phyloP scores from a whole-genome alignment of 1,284 basidiomycete genomes.

The Pseudozyma tsukubaensis region DNA sequence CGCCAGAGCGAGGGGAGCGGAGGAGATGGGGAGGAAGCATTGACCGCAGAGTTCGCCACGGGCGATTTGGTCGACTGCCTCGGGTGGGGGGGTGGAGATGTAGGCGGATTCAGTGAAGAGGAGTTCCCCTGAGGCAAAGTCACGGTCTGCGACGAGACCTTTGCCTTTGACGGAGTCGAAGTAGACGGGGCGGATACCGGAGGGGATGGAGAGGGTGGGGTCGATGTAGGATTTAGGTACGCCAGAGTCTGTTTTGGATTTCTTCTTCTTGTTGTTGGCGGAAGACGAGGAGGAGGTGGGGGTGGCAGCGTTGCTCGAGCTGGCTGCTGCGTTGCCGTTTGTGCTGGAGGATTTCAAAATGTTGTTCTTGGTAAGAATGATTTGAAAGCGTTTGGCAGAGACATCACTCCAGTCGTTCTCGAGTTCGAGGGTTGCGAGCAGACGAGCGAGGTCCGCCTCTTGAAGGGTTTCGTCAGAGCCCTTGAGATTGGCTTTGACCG shows the following conservation, averaged over 20 bases:
- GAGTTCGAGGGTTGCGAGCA: constrained; percentile 42
- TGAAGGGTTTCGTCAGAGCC: not conserved
- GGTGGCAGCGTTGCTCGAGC: not conserved
- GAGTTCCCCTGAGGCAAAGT: constrained; percentile 78
- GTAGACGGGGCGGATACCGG: constrained; percentile 75
- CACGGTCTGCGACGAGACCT: constrained; percentile 79
- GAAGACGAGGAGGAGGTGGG: not conserved
- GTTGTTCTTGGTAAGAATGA: constrained; percentile 24
- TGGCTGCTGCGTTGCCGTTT: not conserved
- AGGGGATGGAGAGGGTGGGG: constrained; percentile 34
- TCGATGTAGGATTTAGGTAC: constrained; percentile 59
- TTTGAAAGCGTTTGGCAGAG: constrained; percentile 43
- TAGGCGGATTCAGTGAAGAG: constrained; percentile 80
- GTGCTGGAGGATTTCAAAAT: constrained; percentile 10
- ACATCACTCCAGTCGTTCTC: constrained; percentile 53
- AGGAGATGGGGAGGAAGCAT: constrained; percentile 62
- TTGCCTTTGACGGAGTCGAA: constrained; percentile 83
- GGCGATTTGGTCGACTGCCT: constrained; percentile 33
- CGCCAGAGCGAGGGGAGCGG: constrained; percentile 64
- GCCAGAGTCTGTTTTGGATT: constrained; percentile 9
- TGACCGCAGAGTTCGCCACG: constrained; percentile 55
- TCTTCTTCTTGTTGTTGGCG: constrained; percentile 44
- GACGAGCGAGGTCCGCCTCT: constrained; percentile 30
- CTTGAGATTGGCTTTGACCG: constrained; percentile 19
- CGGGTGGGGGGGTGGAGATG: constrained; percentile 63